A percentile compares a stretch with the other conserved stretches of the same genome.
Conservation (phyloP, 106 monocot species). For the Amphibolis antarctica region DNA sequence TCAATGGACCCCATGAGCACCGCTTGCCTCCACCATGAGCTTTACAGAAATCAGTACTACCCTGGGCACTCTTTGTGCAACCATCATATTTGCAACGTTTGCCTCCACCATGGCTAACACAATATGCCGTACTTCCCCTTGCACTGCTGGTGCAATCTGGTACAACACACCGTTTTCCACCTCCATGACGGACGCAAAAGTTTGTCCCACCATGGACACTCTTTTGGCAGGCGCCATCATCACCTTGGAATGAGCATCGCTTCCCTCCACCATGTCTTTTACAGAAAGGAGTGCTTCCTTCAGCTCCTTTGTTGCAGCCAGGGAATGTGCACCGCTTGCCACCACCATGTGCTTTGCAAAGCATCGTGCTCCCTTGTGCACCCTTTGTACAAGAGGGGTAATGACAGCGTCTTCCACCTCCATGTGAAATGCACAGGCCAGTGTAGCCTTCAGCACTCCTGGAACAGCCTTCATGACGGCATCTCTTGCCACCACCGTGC, state of each 20-base stretch:
- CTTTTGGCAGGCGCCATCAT: constrained; percentile 28
- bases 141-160: constrained; percentile 39
- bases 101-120: constrained; percentile 58
- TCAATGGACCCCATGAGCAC: constrained; percentile 37
- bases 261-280: constrained; percentile 70
- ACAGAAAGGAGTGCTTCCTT: constrained; percentile 55
- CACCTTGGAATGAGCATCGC: constrained; percentile 39
- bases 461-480: constrained; percentile 34
- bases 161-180: constrained; percentile 43
- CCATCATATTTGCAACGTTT: constrained; percentile 37
- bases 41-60: constrained; percentile 55
- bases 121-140: constrained; percentile 39
- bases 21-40: constrained; percentile 53
- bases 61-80: constrained; percentile 57
- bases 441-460: constrained; percentile 63
- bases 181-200: constrained; percentile 49
- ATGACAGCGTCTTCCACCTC: constrained; percentile 59
- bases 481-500: constrained; percentile 74
- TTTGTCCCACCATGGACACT: constrained; percentile 64
- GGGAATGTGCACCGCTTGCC: constrained; percentile 44
- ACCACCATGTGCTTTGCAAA: constrained; percentile 66
- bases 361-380: constrained; percentile 63
- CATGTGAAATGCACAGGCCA: constrained; percentile 57
- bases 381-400: constrained; percentile 39
- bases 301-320: constrained; percentile 47